A percentile compares a stretch with the other conserved stretches of the same genome.
phyloP scores from a whole-genome alignment of 306 rosid species.

The Lathyrus sativus region DNA sequence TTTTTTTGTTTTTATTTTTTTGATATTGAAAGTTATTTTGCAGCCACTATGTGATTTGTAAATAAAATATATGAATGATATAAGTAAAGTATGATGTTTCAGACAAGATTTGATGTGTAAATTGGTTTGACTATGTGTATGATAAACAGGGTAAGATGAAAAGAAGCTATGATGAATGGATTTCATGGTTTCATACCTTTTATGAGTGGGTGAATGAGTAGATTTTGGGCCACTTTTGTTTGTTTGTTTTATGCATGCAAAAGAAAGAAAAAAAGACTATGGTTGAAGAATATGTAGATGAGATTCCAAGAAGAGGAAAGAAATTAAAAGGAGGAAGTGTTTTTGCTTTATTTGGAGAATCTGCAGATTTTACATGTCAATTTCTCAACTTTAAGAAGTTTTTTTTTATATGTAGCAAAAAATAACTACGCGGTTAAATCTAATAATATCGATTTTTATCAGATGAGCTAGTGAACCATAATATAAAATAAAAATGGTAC shows the following conservation, averaged over 20 bases:
- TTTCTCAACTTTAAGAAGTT: constrained; percentile 33
- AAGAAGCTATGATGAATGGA: constrained; percentile 27
- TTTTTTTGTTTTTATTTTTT: neutral
- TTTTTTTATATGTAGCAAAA: too few species aligned
- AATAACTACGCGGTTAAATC: too few species aligned
- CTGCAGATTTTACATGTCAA: constrained; percentile 47
- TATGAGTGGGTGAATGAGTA: constrained; percentile 52
- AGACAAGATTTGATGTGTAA: neutral
- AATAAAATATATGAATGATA: constrained; percentile 44
- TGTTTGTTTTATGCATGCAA: constrained; percentile 29
- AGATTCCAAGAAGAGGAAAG: constrained; percentile 42
- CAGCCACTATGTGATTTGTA: constrained; percentile 41
- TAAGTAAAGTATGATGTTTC: neutral
- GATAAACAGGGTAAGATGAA: constrained; percentile 26
- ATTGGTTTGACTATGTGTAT: constrained; percentile 35
- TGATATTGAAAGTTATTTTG: constrained; percentile 39
- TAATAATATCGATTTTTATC: too few species aligned
- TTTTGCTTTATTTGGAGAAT: constrained; percentile 44
- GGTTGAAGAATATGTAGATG: constrained; percentile 37
- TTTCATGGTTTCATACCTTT: constrained; percentile 43
- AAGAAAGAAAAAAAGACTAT: neutral
- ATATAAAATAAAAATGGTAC: constrained; percentile 31
- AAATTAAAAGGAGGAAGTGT: constrained; percentile 3
- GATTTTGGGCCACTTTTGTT: constrained; percentile 44
- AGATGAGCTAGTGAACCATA: too few species aligned